Conservation (phyloP, 148 eudicot species). For the Rhododendron griersonianum region DNA sequence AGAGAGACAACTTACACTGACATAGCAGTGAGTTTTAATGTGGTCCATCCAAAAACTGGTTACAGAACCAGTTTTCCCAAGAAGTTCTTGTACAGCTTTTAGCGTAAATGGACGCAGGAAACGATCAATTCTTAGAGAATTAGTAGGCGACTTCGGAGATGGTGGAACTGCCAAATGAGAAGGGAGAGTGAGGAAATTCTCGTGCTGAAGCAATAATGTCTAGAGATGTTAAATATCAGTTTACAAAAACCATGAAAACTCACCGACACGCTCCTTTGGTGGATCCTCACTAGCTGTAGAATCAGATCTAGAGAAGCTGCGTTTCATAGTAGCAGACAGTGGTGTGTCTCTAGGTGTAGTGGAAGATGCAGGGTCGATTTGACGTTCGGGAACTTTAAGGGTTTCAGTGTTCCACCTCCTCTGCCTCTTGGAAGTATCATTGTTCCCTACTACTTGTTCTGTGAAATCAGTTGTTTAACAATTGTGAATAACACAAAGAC, state of each 20-base stretch:
- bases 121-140: constrained; percentile 79
- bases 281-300: constrained; percentile 40
- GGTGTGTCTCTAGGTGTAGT: constrained; percentile 30
- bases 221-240: not conserved
- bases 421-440: constrained; percentile 64
- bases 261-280: constrained; percentile 82
- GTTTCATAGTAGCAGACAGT: constrained; percentile 33
- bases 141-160: constrained; percentile 58
- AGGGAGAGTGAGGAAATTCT: constrained; percentile 6
- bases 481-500: not conserved
- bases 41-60: constrained; percentile 96
- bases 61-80: constrained; percentile 75
- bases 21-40: constrained; percentile 94
- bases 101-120: constrained; percentile 94
- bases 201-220: constrained; percentile 1
- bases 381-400: constrained; percentile 36
- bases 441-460: constrained; percentile 55
- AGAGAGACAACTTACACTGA: constrained; percentile 48
- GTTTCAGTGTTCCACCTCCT: constrained; percentile 73
- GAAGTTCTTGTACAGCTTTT: constrained; percentile 95
- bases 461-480: not conserved
- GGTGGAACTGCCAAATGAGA: constrained; percentile 64
- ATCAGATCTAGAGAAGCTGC: constrained; percentile 46
- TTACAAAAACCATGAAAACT: constrained; percentile 16
- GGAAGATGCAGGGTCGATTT: constrained; percentile 19